Base-by-base conservation (phyloP, 1,139 yeast genomes). In the Kluyveromyces sp. region DNA sequence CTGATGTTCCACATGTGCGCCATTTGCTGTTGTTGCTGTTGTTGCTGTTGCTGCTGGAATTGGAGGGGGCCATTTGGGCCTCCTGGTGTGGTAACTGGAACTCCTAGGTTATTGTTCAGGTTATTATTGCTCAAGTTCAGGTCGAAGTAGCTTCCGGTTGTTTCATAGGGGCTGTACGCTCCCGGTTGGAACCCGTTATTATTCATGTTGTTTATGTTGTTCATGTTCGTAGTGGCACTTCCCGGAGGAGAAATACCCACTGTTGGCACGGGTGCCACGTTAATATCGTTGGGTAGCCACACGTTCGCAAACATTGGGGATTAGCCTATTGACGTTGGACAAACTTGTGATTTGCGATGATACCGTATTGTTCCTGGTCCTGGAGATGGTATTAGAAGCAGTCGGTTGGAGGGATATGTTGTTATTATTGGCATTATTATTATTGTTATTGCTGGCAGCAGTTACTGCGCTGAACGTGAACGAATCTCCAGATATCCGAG, bases 331-430 rank as follows among this genome's bases (percentile, higher is more conserved):
- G 7, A 57, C 48, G 6, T 62, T 57, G 4, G 67, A 63, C 35
- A 61, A 50, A 1, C 63, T 53, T 5, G 66, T 62, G 29, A 63
- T 56, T 49, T 63, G 66, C 3, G 67, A 63, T 4, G 61, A 57
- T 39, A 59, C 55, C 4, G 67, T 63, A 43, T 63, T 61, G 37
- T 61, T 58, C 48, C 67, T 56, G 26, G 67, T 58, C 45, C 67
- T 57, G 6, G 64, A 54, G 21, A 55, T 45, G 7, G 49, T 48
- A 42, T 52, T 46, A 41, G 59, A 40, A 45, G 53, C 26, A 45
- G 53, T 45, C 43, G 39, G 48, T 32, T 33, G 49, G 34, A 44
- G 46, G 3, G 38, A 25, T 7, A 39, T 37, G 27, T 47, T 43
- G 21, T 43, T 47, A 15, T 15, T 15, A 15, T 15, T 15, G 21